phyloP scores from a whole-genome alignment of 495 filamentous ascomycete species.

The Lasiosphaeris hirsuta region DNA sequence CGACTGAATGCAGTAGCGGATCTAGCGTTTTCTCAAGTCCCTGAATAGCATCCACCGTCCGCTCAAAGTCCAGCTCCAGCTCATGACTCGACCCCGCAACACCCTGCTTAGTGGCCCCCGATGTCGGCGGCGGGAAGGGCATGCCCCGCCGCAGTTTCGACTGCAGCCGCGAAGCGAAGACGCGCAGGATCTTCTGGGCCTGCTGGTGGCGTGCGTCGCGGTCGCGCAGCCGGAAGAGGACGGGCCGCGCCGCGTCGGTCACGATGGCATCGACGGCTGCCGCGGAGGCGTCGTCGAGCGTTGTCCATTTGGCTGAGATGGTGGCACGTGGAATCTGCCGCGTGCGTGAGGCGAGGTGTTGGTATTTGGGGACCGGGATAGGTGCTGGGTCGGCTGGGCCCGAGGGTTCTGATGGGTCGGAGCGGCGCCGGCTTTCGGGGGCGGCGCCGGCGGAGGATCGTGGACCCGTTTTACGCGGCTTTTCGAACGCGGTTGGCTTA shows the following conservation, averaged over 20 bases:
- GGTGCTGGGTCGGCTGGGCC: slow-evolving; percentile 11
- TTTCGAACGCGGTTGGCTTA: neutral
- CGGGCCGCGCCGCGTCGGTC: slow-evolving; percentile 34
- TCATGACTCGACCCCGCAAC: slow-evolving; percentile 22
- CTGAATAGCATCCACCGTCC: slow-evolving; percentile 34
- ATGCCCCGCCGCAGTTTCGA: slow-evolving; percentile 37
- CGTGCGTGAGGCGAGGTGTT: slow-evolving; percentile 38
- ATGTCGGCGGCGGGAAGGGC: slow-evolving; percentile 40
- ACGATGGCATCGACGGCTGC: slow-evolving; percentile 36
- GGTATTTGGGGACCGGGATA: slow-evolving; percentile 23
- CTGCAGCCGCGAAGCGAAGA: slow-evolving; percentile 33
- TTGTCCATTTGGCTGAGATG: slow-evolving; percentile 44
- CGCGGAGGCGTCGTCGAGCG: slow-evolving; percentile 38
- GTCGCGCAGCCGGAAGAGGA: slow-evolving; percentile 38
- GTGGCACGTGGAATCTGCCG: slow-evolving; percentile 39
- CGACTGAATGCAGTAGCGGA: slow-evolving; percentile 42
- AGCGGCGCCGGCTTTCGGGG: neutral
- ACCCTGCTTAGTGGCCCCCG: neutral
- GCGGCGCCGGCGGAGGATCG: neutral
- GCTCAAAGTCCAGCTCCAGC: slow-evolving; percentile 45
- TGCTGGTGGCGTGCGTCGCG: slow-evolving; percentile 36
- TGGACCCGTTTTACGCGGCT: neutral
- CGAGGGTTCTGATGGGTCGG: neutral
- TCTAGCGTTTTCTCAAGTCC: slow-evolving; percentile 38
- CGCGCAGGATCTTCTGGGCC: slow-evolving; percentile 32